Base-by-base conservation (phyloP, 1,284 basidiomycete genomes). In the Volvariella surrecta region DNA sequence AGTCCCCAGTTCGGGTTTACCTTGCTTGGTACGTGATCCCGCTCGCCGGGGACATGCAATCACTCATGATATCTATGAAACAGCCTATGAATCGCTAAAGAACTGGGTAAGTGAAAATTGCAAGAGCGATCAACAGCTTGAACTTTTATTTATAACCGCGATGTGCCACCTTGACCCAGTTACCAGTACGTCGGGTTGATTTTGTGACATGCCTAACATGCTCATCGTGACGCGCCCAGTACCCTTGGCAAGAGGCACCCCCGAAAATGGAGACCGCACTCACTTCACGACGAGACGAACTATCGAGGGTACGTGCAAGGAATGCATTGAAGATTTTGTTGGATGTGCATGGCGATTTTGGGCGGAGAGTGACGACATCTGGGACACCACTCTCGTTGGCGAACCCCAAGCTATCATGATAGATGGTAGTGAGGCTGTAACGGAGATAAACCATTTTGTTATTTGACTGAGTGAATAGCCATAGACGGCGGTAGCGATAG, bases 1-100 rank as follows among this genome's bases (percentile, higher is more conserved):
- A 89, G 82, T 56, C 85, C 83, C 45, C 86, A 91, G 59, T 95
- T 94, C 58, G 90, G 90, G 43, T 96, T 94, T 53, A 99, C 95
- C 17, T 72, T 99, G 20, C 82, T 96, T 49, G 85, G 66, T 67
- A 50, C 54, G 58, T 54, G 21, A 35, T 9, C 39, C 21, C 30
- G 9, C 18, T 45, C 11, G 6, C 6, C 24, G 24, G 24, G 11
- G 6, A 13, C 40, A 40, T 15, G 32, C 11, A 13, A 17, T 21
- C 15, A 38, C 28, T n/a, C 45, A 30, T 30, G 18, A 38, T 35
- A 21, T 45, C 16, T n/a, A 24, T 7, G 41, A 13, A 13, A 20
- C 35, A 68, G 66, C 63, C 22, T 68, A 68, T 53, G 66, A 68
- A 54, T 66, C 64, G 39, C 50, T 68, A 37, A 68, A 68, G 49